These are phyloP conservation scores for Urtica urens DNA, from an alignment of 306 rosid species.

Conservation along the genomic window DNA sequence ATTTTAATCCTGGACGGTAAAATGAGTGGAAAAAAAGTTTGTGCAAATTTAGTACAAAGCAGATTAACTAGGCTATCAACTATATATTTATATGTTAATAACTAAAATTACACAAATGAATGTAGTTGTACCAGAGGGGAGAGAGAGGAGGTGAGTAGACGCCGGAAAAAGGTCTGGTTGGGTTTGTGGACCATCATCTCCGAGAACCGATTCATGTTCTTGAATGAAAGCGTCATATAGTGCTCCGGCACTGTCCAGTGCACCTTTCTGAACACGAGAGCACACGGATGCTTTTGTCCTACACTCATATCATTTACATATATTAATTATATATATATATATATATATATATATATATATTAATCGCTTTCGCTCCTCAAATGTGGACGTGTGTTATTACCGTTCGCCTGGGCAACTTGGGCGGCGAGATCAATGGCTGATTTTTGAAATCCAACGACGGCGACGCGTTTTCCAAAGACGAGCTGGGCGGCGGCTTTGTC, in stretches of 20 bases:
- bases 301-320: background rate
- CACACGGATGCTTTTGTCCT: slow-evolving; percentile 15
- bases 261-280: slow-evolving; percentile 7
- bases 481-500: slow-evolving; percentile 8
- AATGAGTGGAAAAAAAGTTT: too few relatives aligned
- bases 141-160: slow-evolving; percentile 4
- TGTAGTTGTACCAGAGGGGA: slow-evolving; percentile 12
- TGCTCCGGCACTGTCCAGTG: slow-evolving; percentile 10
- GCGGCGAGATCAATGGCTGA: slow-evolving; percentile 19
- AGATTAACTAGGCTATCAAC: too few relatives aligned
- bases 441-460: slow-evolving; percentile 13
- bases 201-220: slow-evolving; percentile 11
- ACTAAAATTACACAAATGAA: background rate
- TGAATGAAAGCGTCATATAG: background rate
- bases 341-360: too few relatives aligned
- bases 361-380: background rate
- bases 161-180: slow-evolving; percentile 1
- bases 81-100: background rate
- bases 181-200: slow-evolving; percentile 18
- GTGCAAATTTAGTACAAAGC: too few relatives aligned
- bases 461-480: slow-evolving; percentile 11
- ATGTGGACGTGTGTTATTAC: background rate
- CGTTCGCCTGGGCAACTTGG: slow-evolving; percentile 11
- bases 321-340: too few relatives aligned
- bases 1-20: too few relatives aligned